Evolutionary conservation across 257 asterid genomes (phyloP).

Genomic region (Solanum raphanifolium): DNA sequence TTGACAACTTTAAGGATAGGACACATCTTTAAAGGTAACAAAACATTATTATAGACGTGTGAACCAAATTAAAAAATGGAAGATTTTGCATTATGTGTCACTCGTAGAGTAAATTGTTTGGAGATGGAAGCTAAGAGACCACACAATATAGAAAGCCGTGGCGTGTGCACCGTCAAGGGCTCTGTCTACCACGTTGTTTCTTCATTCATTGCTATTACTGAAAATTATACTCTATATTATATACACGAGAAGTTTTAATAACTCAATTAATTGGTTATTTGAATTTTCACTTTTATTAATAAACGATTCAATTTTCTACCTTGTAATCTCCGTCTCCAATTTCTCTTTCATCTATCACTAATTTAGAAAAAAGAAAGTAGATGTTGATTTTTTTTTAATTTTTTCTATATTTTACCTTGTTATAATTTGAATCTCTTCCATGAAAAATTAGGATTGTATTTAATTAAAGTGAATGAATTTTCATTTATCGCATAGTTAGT

Average conservation of each 20-base stretch:
- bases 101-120: slow-evolving; percentile 3
- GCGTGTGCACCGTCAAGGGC: slow-evolving; percentile 26
- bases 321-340: neutral
- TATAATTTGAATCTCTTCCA: too few relatives aligned
- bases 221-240: too few relatives aligned
- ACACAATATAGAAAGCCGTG: slow-evolving; percentile 54
- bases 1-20: neutral
- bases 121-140: slow-evolving; percentile 21
- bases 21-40: neutral
- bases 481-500: neutral
- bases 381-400: too few relatives aligned
- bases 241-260: too few relatives aligned
- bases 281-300: too few relatives aligned
- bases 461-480: neutral
- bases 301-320: too few relatives aligned
- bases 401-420: too few relatives aligned
- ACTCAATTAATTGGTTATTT: too few relatives aligned
- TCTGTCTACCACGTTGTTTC: slow-evolving; percentile 25
- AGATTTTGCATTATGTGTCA: neutral
- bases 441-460: too few relatives aligned
- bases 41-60: neutral
- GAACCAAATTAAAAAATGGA: neutral
- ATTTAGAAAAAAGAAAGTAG: neutral
- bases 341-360: neutral
- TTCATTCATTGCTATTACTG: neutral